Base-by-base conservation (phyloP, 1,284 basidiomycete genomes). In the Malassezia furfur region DNA sequence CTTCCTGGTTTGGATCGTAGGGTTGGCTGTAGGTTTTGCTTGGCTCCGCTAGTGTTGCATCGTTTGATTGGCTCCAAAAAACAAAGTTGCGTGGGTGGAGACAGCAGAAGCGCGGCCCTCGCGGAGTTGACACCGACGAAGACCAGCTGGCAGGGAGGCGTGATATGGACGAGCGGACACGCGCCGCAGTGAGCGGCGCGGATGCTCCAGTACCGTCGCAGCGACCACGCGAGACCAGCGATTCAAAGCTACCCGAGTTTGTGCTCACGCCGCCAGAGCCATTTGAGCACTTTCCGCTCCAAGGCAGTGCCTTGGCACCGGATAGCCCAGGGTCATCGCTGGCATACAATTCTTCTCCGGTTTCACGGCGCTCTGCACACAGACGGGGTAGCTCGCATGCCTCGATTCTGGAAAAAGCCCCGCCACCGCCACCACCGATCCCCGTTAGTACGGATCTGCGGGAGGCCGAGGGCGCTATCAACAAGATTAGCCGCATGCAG, bases 1-100 rank as follows among this genome's bases (percentile, higher is more conserved):
- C 44, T 11, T 37, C 53, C n/a, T 60, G 49, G 50, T 55, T 60
- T 17, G 43, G 40, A 5, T 38, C 25, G 31, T 45, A 34, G 39
- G 17, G 36, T 3, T 37, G 5, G 5, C 25, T 28, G 25, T 28
- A 28, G 25, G 25, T 28, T 28, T 28, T 28, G 25, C 25, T 28
- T 28, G 25, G 25, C 25, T 28, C 25, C 25, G 25, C 25, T 28
- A 28, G 25, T 28, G 25, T 40, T 22, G 38, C 38, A 40, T n/a
- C 38, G 10, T 40, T 19, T 40, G 38, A 40, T 40, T 40, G 10
- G 38, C 14, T 40, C 22, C 38, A 22, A 17, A 38, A 40, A 15
- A 40, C 22, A 40, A 22, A 40, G 38, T 40, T 40, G 38, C 17
- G 38, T 5, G 14, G 10, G 38, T 40, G 38, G 38, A 40, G 25